phyloP scores from a whole-genome alignment of 345 rosid species.

The Combretum micranthum region DNA sequence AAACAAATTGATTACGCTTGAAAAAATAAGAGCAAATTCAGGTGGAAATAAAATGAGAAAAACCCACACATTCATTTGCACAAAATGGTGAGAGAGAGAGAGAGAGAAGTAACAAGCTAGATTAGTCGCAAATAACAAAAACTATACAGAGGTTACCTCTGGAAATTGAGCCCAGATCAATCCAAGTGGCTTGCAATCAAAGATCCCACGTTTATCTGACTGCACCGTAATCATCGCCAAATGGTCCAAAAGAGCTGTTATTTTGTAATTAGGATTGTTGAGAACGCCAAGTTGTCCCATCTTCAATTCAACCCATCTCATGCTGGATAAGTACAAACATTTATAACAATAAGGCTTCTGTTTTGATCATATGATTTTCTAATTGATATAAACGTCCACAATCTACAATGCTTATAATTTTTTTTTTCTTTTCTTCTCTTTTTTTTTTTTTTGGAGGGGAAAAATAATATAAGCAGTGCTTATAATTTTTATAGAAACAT shows the following conservation, averaged over 20 bases:
- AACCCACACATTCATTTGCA: too few relatives aligned
- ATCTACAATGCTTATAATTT: not conserved
- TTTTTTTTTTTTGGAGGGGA: too few relatives aligned
- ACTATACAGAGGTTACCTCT: conserved; percentile 38
- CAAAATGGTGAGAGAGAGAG: too few relatives aligned
- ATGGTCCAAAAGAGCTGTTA: conserved; percentile 90
- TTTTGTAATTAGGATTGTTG: conserved; percentile 76
- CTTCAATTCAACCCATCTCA: conserved; percentile 98
- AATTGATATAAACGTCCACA: too few relatives aligned
- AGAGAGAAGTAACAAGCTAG: too few relatives aligned
- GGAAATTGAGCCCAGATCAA: conserved; percentile 86
- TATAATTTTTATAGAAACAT: not conserved
- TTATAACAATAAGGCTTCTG: too few relatives aligned
- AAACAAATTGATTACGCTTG: too few relatives aligned
- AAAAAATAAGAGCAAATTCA: too few relatives aligned
- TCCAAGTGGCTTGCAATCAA: conserved; percentile 94
- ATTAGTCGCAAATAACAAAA: not conserved
- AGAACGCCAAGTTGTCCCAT: conserved; percentile 97
- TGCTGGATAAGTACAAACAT: conserved; percentile 29
- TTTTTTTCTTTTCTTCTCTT: too few relatives aligned
- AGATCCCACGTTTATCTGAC: conserved; percentile 74
- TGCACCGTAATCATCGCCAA: conserved; percentile 94
- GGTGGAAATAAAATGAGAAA: too few relatives aligned
- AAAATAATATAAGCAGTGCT: too few relatives aligned
- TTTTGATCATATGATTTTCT: too few relatives aligned